Evolutionary conservation across 768 basidiomycete genomes (phyloP).

Genomic region (Boletus pseudopeckii): DNA sequence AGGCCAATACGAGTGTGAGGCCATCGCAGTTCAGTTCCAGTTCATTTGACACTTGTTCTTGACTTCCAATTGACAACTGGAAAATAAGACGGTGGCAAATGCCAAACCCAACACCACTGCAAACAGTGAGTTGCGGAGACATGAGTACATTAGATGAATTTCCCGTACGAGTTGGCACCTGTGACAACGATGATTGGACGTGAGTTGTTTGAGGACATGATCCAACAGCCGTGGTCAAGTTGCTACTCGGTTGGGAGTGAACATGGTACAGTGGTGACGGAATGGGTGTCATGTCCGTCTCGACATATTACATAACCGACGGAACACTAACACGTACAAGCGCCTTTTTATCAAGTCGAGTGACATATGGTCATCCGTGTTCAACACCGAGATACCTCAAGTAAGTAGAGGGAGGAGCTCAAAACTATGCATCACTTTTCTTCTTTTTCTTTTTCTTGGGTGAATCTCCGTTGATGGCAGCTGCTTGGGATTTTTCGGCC

Average conservation of each 20-base stretch:
- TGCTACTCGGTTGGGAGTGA: too few relatives aligned
- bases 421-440: slow-evolving; percentile 31
- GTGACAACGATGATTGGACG: slow-evolving; percentile 61
- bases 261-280: too few relatives aligned
- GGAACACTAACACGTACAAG: too few relatives aligned
- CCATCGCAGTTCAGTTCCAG: slow-evolving; percentile 41
- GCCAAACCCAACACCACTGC: slow-evolving; percentile 79
- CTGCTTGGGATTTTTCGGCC: slow-evolving; percentile 62
- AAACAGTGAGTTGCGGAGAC: slow-evolving; percentile 31
- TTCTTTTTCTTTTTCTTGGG: slow-evolving; percentile 44
- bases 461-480: slow-evolving; percentile 39
- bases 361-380: neutral
- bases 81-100: slow-evolving; percentile 75
- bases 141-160: neutral
- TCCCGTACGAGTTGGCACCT: slow-evolving; percentile 61
- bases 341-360: too few relatives aligned
- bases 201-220: slow-evolving; percentile 27
- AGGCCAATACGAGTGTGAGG: slow-evolving; percentile 77
- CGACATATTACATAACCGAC: too few relatives aligned
- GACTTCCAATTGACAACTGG: slow-evolving; percentile 53
- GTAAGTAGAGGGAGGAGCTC: neutral
- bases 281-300: too few relatives aligned
- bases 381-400: neutral
- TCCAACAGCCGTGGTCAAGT: neutral
- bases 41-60: slow-evolving; percentile 27